Conservation (phyloP, 2,329 filamentous ascomycete species). For the Cladosporium sphaerospermum region DNA sequence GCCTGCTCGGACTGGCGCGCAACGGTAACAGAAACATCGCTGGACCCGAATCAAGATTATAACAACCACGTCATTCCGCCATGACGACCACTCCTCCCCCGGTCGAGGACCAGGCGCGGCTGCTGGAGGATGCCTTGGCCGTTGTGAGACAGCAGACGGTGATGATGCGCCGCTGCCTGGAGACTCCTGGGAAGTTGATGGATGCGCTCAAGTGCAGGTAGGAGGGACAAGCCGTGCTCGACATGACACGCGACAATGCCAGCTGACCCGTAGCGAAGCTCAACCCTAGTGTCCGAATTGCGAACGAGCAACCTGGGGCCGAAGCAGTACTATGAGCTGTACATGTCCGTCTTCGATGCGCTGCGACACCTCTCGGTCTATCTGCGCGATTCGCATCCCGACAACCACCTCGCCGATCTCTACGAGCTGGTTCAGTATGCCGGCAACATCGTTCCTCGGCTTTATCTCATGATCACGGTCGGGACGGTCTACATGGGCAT, state of each 20-base stretch:
- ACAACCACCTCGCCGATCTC: slow-evolving; percentile 94
- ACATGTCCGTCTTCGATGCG: slow-evolving; percentile 98
- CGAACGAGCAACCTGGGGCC: slow-evolving; percentile 95
- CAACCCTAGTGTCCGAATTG: slow-evolving; percentile 95
- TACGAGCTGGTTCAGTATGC: slow-evolving; percentile 98
- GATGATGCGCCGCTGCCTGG: slow-evolving; percentile 95
- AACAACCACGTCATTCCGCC: neutral
- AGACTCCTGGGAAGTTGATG: slow-evolving; percentile 98
- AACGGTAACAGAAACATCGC: slow-evolving; percentile 6
- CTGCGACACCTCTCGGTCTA: slow-evolving; percentile 93
- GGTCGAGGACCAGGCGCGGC: slow-evolving; percentile 62
- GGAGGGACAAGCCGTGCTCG: slow-evolving; percentile 28
- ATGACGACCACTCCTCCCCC: slow-evolving; percentile 44
- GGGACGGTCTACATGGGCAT: slow-evolving; percentile 99
- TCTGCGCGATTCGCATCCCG: slow-evolving; percentile 92
- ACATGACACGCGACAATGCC: slow-evolving; percentile 20
- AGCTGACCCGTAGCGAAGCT: slow-evolving; percentile 50
- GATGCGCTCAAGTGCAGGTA: slow-evolving; percentile 99
- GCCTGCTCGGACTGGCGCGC: slow-evolving; percentile 5
- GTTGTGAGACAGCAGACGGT: slow-evolving; percentile 96
- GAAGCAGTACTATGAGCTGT: slow-evolving; percentile 99
- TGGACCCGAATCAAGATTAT: neutral
- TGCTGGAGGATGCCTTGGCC: slow-evolving; percentile 93
- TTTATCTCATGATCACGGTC: slow-evolving; percentile 99
- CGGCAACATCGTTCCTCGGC: slow-evolving; percentile 89